Conservation (phyloP, 805 yeast genomes). For the Naumovozyma castellii region DNA sequence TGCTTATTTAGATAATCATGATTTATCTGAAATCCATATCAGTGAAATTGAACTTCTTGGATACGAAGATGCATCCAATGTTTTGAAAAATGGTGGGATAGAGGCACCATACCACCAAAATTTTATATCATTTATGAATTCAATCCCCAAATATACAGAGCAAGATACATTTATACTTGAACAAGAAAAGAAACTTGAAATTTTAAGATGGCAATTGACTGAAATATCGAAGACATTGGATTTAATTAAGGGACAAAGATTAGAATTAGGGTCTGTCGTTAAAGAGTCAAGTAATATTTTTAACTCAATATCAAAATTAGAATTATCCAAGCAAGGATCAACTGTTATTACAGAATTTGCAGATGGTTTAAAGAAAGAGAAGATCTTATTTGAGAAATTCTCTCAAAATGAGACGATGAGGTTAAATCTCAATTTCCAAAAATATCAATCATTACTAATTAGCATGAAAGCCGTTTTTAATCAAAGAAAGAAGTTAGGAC, state of each 20-base stretch:
- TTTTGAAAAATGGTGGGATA: constrained; percentile 19
- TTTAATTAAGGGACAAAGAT: constrained; percentile 59
- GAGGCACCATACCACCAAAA: constrained; percentile 53
- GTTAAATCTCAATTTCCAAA: constrained; percentile 77
- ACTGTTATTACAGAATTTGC: constrained; percentile 62
- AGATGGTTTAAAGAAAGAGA: constrained; percentile 56
- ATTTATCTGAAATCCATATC: constrained; percentile 27
- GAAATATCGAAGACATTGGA: constrained; percentile 63
- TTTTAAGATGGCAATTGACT: constrained; percentile 61
- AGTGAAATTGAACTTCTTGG: constrained; percentile 26
- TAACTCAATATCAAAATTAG: constrained; percentile 58
- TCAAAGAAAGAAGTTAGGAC: constrained; percentile 52
- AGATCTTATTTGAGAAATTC: constrained; percentile 65
- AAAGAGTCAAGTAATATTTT: constrained; percentile 54
- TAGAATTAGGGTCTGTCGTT: constrained; percentile 57
- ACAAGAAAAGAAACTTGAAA: constrained; percentile 58
- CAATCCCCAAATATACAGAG: constrained; percentile 59
- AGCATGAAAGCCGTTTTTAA: constrained; percentile 65
- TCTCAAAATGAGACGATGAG: constrained; percentile 79
- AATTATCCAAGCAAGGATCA: constrained; percentile 56
- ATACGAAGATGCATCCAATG: constrained; percentile 20
- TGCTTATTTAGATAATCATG: constrained; percentile 36
- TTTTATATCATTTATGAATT: constrained; percentile 49
- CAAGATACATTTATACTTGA: constrained; percentile 69
- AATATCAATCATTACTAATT: constrained; percentile 67